A percentile compares a stretch with the other conserved stretches of the same genome.
These are phyloP conservation scores for Talaromyces sp. DNA, from an alignment of 2,329 filamentous ascomycete genomes.

Conservation along the genomic window DNA sequence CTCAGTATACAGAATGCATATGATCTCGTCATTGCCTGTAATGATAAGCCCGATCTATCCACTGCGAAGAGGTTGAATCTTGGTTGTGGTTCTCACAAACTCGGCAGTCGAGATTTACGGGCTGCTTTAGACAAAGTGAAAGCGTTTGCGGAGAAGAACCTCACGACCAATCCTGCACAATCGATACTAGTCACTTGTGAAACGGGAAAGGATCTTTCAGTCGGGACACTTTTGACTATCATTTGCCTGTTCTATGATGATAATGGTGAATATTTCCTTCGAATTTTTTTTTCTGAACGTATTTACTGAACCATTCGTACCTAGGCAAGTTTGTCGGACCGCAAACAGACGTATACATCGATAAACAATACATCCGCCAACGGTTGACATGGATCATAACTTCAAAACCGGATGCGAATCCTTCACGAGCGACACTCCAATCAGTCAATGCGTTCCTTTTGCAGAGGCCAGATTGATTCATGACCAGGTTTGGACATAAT, in stretches of 20 bases:
- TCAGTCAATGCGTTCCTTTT: constrained; percentile 90
- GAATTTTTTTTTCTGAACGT: neutral
- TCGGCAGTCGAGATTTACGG: constrained; percentile 79
- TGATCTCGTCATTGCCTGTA: constrained; percentile 43
- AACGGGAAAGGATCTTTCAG: constrained; percentile 73
- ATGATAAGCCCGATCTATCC: constrained; percentile 30
- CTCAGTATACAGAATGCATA: constrained; percentile 33
- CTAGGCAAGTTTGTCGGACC: constrained; percentile 32
- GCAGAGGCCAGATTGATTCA: constrained; percentile 32
- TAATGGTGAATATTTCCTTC: constrained; percentile 45
- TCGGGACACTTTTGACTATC: constrained; percentile 72
- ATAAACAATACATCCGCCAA: constrained; percentile 73
- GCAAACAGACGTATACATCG: constrained; percentile 44
- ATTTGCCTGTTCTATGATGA: constrained; percentile 70
- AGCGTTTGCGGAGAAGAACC: constrained; percentile 48
- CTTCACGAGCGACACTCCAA: constrained; percentile 79
- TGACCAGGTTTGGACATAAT: neutral
- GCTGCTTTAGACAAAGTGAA: constrained; percentile 63
- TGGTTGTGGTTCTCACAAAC: constrained; percentile 67
- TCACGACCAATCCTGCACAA: constrained; percentile 29
- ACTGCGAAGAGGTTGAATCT: constrained; percentile 49
- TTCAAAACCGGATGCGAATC: constrained; percentile 73
- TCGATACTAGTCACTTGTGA: constrained; percentile 65
- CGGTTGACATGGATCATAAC: constrained; percentile 79
- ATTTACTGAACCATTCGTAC: constrained; percentile 17